A percentile compares a stretch with the other conserved stretches of the same genome.
These are phyloP conservation scores for Clarireedia sp. DNA, from an alignment of 2,329 filamentous ascomycete genomes.

Conservation along the genomic window DNA sequence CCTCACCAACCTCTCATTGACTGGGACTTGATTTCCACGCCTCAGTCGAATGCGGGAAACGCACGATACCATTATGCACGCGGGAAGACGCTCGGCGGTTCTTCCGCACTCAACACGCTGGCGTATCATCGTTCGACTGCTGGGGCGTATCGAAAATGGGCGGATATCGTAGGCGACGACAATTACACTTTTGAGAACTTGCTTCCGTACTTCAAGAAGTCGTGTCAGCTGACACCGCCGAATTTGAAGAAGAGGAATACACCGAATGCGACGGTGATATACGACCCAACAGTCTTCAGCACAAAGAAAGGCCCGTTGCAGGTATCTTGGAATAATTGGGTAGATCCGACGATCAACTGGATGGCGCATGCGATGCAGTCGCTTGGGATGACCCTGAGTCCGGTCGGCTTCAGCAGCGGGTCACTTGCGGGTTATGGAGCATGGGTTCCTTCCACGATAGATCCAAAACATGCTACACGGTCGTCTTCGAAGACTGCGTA, in stretches of 20 bases:
- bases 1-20: conserved; percentile 9
- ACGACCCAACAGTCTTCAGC: conserved; percentile 28
- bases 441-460: conserved; percentile 13
- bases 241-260: conserved; percentile 15
- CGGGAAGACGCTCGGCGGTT: conserved; percentile 31
- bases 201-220: conserved; percentile 38
- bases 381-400: conserved; percentile 11
- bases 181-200: conserved; percentile 40
- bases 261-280: neutral
- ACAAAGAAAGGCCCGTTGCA: conserved; percentile 31
- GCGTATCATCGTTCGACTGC: conserved; percentile 6
- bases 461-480: conserved; percentile 9
- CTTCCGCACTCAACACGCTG: conserved; percentile 11
- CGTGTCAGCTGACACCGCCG: conserved; percentile 19
- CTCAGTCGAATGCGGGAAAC: conserved; percentile 14
- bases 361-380: conserved; percentile 11
- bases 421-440: conserved; percentile 8
- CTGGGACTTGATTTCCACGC: conserved; percentile 11
- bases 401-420: conserved; percentile 19
- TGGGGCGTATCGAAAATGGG: conserved; percentile 36
- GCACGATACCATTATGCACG: conserved; percentile 20
- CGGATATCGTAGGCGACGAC: conserved; percentile 33
- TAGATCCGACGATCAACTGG: conserved; percentile 10
- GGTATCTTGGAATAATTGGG: conserved; percentile 35
- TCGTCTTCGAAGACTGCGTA: conserved; percentile 11